Conservation (phyloP, 305 asterid genomes). For the Fraxinus ornus region DNA sequence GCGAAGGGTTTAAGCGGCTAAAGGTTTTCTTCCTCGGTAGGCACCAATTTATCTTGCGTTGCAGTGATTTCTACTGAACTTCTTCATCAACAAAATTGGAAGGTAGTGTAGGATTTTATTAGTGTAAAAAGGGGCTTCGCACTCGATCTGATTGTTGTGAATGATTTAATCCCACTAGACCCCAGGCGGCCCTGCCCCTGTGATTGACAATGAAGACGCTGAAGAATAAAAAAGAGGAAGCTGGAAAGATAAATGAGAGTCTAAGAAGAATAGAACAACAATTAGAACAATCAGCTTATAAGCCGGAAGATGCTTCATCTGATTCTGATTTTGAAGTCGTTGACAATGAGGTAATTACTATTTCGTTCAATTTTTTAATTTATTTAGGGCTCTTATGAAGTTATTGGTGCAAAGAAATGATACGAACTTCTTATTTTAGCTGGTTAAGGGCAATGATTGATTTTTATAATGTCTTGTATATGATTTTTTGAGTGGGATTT, state of each 20-base stretch:
- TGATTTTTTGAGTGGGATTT: not conserved
- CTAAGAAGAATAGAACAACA: conserved; percentile 27
- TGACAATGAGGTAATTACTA: conserved; percentile 37
- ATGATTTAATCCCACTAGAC: too few relatives aligned
- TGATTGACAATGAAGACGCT: conserved; percentile 21
- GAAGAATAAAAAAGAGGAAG: conserved; percentile 20
- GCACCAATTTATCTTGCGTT: too few relatives aligned
- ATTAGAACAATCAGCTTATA: conserved; percentile 25
- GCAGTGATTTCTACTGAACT: too few relatives aligned
- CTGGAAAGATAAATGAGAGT: conserved; percentile 25
- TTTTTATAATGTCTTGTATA: not conserved
- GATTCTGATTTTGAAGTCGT: conserved; percentile 34
- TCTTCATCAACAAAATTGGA: too few relatives aligned
- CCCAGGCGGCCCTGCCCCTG: too few relatives aligned
- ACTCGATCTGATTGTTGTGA: too few relatives aligned
- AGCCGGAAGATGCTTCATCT: conserved; percentile 44
- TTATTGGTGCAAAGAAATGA: not conserved
- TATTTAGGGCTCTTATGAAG: not conserved
- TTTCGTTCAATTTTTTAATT: not conserved
- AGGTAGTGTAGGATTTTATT: too few relatives aligned
- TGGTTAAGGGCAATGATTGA: not conserved
- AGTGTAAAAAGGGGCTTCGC: too few relatives aligned
- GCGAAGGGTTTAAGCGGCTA: too few relatives aligned
- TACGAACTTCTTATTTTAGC: not conserved
- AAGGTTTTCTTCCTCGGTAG: too few relatives aligned